Conservation (phyloP, 2,329 filamentous ascomycete species). For the Fusarium sp. region DNA sequence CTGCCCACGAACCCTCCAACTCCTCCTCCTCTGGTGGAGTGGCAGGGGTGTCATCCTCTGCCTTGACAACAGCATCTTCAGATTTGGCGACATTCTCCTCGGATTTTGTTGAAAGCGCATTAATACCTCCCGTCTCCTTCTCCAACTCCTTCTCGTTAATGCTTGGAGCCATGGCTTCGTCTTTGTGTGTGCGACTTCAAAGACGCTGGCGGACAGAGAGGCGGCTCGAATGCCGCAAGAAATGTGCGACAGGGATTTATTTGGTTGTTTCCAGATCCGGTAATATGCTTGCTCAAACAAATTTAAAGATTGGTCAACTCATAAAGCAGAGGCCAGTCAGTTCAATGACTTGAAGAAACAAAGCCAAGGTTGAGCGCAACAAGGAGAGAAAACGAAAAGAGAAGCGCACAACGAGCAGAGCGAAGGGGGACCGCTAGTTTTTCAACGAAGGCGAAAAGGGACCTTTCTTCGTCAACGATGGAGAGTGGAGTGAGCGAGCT, state of each 20-base stretch:
- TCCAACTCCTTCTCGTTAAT: constrained; percentile 31
- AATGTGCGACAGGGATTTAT: neutral
- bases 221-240: neutral
- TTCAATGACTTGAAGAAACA: constrained; percentile 11
- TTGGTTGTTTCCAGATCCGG: constrained; percentile 1
- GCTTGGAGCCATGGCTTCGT: constrained; percentile 20
- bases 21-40: constrained; percentile 21
- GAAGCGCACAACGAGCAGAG: constrained; percentile 10
- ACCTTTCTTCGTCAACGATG: neutral
- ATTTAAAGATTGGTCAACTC: neutral
- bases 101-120: constrained; percentile 8
- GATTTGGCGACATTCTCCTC: neutral
- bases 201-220: neutral
- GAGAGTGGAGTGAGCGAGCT: constrained; percentile 30
- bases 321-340: neutral
- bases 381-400: neutral
- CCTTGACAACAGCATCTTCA: constrained; percentile 13
- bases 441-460: constrained; percentile 18
- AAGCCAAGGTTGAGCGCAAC: neutral
- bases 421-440: constrained; percentile 10
- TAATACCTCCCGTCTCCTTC: constrained; percentile 24
- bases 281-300: neutral
- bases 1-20: constrained; percentile 34
- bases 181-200: neutral
- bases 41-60: constrained; percentile 9